Percentiles rank a stretch among this genome's conserved stretches.
Evolutionary conservation across 306 rosid genomes (phyloP).

Genomic region (Prunus davidiana): DNA sequence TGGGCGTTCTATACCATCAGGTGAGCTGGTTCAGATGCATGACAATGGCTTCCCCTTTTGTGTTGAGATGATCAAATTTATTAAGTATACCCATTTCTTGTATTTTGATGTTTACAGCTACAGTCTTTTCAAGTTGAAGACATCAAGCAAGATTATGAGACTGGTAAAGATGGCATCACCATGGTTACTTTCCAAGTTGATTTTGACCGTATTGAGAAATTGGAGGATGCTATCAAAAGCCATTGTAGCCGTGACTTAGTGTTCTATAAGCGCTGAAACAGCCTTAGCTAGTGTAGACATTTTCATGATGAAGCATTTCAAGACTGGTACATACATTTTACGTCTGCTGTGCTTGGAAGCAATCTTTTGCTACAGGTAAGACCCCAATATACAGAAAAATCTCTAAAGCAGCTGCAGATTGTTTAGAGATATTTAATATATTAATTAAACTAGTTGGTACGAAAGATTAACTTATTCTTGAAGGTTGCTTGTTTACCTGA

Average conservation of each 20-base stretch:
- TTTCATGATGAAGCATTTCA: slow-evolving; percentile 16
- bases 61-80: slow-evolving; percentile 19
- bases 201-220: slow-evolving; percentile 69
- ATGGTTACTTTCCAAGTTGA: slow-evolving; percentile 83
- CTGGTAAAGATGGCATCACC: slow-evolving; percentile 72
- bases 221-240: slow-evolving; percentile 80
- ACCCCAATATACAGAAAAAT: not conserved
- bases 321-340: not conserved
- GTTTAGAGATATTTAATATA: slow-evolving; percentile 3
- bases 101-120: slow-evolving; percentile 45
- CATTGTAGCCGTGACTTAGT: slow-evolving; percentile 70
- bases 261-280: slow-evolving; percentile 52
- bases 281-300: slow-evolving; percentile 13
- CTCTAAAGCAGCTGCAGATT: not conserved
- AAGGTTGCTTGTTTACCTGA: not conserved
- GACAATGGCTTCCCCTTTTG: slow-evolving; percentile 3
- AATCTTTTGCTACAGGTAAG: not conserved
- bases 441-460: not conserved
- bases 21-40: slow-evolving; percentile 37
- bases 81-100: not conserved
- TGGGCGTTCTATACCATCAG: slow-evolving; percentile 82
- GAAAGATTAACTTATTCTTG: not conserved
- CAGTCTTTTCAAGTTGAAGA: slow-evolving; percentile 72
- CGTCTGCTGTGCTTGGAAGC: not conserved
- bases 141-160: slow-evolving; percentile 78